Base-by-base conservation (phyloP, 768 basidiomycete species). In the Kwoniella dendrophila region DNA sequence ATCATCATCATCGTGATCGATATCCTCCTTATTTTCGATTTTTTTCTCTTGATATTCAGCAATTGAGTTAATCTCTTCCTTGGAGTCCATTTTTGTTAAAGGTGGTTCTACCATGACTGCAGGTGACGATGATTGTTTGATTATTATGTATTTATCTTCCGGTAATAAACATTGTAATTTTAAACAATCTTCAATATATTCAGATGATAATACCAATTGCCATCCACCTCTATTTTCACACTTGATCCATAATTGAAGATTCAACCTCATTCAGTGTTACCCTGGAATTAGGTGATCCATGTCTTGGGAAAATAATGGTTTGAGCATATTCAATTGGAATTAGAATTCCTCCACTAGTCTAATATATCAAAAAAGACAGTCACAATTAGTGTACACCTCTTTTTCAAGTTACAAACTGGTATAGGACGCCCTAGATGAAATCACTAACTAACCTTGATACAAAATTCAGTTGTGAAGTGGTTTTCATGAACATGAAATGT, bases 391-490 rank as follows among this genome's bases (percentile, higher is more conserved):
- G n/a, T n/a, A n/a, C n/a, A n/a, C n/a, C n/a, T n/a, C n/a, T n/a
- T n/a, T n/a, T n/a, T n/a, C n/a, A n/a, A n/a, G n/a, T n/a, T n/a
- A n/a, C n/a, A n/a, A n/a, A n/a, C n/a, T n/a, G n/a, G n/a, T n/a
- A n/a, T n/a, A n/a, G n/a, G n/a, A n/a, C n/a, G n/a, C n/a, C n/a
- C n/a, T n/a, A n/a, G n/a, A n/a, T n/a, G n/a, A n/a, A n/a, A n/a
- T n/a, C n/a, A n/a, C n/a, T 20, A 4, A 50, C 49, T 1, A 18
- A 50, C 49, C 49, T 50, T 50, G 49, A 50, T 50, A 20, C 33
- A 50, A n/a, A 50, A 50, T 20, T 50, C 49, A 16, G 30, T 33
- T 14, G 29, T 29, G 18, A 50, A 50, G 8, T n/a, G 4, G 4
- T 29, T 4, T 50, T 33, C 14, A 33, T 50, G 24, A 16, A 50